These are phyloP conservation scores for Xylaria acuta DNA, from an alignment of 495 filamentous ascomycete species.

Conservation along the genomic window DNA sequence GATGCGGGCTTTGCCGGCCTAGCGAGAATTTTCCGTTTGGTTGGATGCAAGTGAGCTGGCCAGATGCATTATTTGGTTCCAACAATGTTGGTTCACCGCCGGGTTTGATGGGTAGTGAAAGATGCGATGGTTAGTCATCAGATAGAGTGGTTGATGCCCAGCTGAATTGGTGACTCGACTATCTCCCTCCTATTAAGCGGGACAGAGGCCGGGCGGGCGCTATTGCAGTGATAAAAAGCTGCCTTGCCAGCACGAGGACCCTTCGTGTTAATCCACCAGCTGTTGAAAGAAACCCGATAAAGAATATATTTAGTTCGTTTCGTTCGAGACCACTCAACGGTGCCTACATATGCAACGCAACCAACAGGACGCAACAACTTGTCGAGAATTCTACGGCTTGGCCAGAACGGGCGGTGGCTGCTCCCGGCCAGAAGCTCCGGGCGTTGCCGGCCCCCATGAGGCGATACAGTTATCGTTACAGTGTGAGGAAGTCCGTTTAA, in stretches of 20 bases:
- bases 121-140: not conserved
- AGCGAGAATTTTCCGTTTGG: slow-evolving; percentile 1
- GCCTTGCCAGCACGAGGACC: too few relatives aligned
- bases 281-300: not conserved
- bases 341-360: not conserved
- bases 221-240: not conserved
- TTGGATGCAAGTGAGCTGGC: not conserved
- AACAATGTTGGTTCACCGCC: not conserved
- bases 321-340: not conserved
- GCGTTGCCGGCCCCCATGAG: slow-evolving; percentile 11
- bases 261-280: not conserved
- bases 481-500: not conserved
- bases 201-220: not conserved
- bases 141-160: not conserved
- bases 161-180: slow-evolving; percentile 9
- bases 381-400: not conserved
- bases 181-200: not conserved
- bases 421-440: slow-evolving; percentile 7
- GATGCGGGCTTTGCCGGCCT: slow-evolving; percentile 15
- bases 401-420: not conserved
- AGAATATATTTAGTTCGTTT: not conserved
- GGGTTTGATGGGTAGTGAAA: not conserved
- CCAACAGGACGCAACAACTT: not conserved
- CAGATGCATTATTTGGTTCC: not conserved
- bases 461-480: slow-evolving; percentile 21